Percentiles rank a stretch among this genome's conserved stretches.
phyloP scores from a whole-genome alignment of 129 eudicot genomes.

The Pittosporum tobira region DNA sequence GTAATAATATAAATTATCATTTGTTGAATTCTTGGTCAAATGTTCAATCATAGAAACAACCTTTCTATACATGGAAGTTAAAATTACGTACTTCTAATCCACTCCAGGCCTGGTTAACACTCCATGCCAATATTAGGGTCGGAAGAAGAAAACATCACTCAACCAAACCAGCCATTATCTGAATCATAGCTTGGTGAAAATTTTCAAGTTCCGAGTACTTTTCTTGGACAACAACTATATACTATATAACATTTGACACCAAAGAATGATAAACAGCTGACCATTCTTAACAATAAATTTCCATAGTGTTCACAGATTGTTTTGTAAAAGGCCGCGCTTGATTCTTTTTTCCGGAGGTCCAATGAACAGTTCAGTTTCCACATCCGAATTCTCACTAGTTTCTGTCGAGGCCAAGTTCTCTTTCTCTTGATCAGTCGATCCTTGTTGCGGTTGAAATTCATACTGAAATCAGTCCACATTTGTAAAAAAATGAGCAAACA shows the following conservation, averaged over 20 bases:
- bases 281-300: not conserved
- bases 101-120: too few species aligned
- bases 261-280: not conserved
- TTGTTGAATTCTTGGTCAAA: too few species aligned
- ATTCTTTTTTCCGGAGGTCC: slow-evolving; percentile 15
- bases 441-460: slow-evolving; percentile 18
- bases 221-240: not conserved
- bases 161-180: too few species aligned
- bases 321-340: not conserved
- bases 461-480: too few species aligned
- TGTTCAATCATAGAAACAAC: too few species aligned
- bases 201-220: not conserved
- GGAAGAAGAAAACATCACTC: too few species aligned
- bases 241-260: not conserved
- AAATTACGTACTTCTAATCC: too few species aligned
- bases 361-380: slow-evolving; percentile 64
- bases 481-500: too few species aligned
- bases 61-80: too few species aligned
- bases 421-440: slow-evolving; percentile 30
- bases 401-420: slow-evolving; percentile 24
- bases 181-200: not conserved
- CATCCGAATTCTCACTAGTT: slow-evolving; percentile 64
- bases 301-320: not conserved
- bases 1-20: too few species aligned
- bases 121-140: too few species aligned